Evolutionary conservation across 805 yeast genomes (phyloP).

Genomic region (Isabelozyma gotoi): DNA sequence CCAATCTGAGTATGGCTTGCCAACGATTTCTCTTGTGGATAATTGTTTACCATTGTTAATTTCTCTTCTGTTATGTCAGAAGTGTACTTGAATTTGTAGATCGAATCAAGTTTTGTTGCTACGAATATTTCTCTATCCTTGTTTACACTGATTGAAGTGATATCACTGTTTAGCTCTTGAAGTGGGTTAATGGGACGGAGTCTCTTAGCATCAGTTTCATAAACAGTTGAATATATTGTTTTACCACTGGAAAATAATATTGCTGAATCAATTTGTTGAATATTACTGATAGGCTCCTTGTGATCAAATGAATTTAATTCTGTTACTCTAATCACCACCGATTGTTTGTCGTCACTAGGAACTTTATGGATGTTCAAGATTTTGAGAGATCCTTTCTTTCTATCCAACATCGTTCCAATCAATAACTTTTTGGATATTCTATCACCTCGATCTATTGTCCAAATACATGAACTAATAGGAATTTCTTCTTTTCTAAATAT

Average conservation of each 20-base stretch:
- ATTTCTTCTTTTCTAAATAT: slow-evolving; percentile 26
- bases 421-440: slow-evolving; percentile 35
- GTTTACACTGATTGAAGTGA: slow-evolving; percentile 22
- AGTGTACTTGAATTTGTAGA: slow-evolving; percentile 23
- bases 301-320: slow-evolving; percentile 34
- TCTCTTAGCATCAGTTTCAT: slow-evolving; percentile 29
- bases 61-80: slow-evolving; percentile 6
- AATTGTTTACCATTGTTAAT: slow-evolving; percentile 6
- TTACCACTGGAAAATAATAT: slow-evolving; percentile 34
- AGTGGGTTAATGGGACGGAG: slow-evolving; percentile 25
- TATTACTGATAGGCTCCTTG: slow-evolving; percentile 30
- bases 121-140: slow-evolving; percentile 17
- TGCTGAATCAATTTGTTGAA: slow-evolving; percentile 30
- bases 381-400: slow-evolving; percentile 28
- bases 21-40: slow-evolving; percentile 6
- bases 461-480: slow-evolving; percentile 31
- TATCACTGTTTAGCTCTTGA: slow-evolving; percentile 28
- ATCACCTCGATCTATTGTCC: slow-evolving; percentile 32
- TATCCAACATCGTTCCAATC: slow-evolving; percentile 23
- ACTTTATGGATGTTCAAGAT: slow-evolving; percentile 30
- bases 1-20: slow-evolving; percentile 14
- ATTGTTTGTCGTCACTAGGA: slow-evolving; percentile 10
- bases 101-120: slow-evolving; percentile 36
- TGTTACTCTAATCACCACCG: slow-evolving; percentile 17
- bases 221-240: slow-evolving; percentile 30